Conservation (phyloP, 2,329 filamentous ascomycete species). For the Fusarium poae region DNA sequence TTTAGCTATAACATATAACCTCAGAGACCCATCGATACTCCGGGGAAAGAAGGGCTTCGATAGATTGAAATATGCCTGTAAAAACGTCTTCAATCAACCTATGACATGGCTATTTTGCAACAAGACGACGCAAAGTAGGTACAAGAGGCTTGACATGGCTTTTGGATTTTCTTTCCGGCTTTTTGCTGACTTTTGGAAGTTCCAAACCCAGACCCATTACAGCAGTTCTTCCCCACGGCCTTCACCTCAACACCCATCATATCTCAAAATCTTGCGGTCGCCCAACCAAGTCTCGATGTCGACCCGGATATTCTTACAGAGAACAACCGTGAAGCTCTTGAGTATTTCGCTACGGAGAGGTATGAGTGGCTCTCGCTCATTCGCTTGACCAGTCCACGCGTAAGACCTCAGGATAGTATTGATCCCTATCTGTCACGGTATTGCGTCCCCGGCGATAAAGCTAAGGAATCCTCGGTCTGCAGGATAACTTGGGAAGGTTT, state of each 20-base stretch:
- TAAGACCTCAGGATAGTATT: conserved; percentile 68
- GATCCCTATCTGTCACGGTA: conserved; percentile 80
- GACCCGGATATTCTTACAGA: conserved; percentile 49
- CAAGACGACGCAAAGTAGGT: conserved; percentile 54
- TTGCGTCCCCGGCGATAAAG: conserved; percentile 61
- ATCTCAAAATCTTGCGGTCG: conserved; percentile 34
- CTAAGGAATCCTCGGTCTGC: conserved; percentile 55
- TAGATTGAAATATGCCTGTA: conserved; percentile 80
- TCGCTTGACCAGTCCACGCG: conserved; percentile 73
- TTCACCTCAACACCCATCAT: conserved; percentile 53
- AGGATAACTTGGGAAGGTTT: conserved; percentile 72
- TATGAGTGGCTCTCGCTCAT: conserved; percentile 84
- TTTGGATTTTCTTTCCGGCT: neutral
- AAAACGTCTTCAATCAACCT: conserved; percentile 77
- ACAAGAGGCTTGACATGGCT: conserved; percentile 10
- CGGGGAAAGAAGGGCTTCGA: conserved; percentile 88
- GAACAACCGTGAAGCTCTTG: conserved; percentile 64
- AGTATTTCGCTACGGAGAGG: conserved; percentile 72
- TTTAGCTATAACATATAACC: conserved; percentile 80
- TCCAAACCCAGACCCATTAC: conserved; percentile 64
- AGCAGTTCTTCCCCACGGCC: conserved; percentile 58
- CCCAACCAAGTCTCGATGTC: conserved; percentile 47
- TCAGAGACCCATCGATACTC: conserved; percentile 80
- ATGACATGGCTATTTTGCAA: conserved; percentile 85
- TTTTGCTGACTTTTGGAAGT: conserved; percentile 55